Conservation (phyloP, 495 filamentous ascomycete species). For the Bombardia bombarda region DNA sequence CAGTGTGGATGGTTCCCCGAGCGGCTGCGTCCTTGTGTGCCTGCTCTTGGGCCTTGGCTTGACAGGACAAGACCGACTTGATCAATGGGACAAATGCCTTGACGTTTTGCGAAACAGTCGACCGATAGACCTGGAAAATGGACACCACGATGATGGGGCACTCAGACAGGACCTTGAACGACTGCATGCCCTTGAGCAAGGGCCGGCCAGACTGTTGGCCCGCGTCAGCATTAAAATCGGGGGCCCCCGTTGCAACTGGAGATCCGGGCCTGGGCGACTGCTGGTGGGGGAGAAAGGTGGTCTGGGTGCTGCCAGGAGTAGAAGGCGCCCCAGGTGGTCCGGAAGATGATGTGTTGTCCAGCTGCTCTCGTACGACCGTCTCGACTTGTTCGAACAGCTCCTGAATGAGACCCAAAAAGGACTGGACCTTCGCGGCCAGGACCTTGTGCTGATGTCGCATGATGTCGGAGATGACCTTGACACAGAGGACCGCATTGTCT, state of each 20-base stretch:
- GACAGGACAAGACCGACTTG: conserved; percentile 77
- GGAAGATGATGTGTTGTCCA: conserved; percentile 58
- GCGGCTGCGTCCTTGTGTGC: conserved; percentile 77
- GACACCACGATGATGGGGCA: conserved; percentile 99
- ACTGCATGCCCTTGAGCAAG: conserved; percentile 87
- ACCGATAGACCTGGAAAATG: conserved; percentile 86
- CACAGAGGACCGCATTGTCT: conserved; percentile 93
- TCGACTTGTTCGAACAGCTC: conserved; percentile 95
- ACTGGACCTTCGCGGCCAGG: conserved; percentile 70
- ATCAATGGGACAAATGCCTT: conserved; percentile 90
- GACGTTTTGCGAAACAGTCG: conserved; percentile 72
- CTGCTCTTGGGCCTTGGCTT: conserved; percentile 89
- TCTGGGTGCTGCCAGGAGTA: conserved; percentile 67
- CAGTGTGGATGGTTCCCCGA: conserved; percentile 75
- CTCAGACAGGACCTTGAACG: conserved; percentile 96
- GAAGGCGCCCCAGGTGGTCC: conserved; percentile 59
- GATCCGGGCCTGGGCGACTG: conserved; percentile 86
- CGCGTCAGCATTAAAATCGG: conserved; percentile 52
- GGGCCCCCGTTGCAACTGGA: conserved; percentile 60
- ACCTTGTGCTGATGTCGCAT: conserved; percentile 85
- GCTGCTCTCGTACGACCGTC: conserved; percentile 83
- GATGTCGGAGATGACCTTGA: conserved; percentile 96
- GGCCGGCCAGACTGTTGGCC: conserved; percentile 73
- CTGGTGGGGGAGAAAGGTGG: conserved; percentile 45
- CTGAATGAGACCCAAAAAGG: conserved; percentile 84